Evolutionary conservation across 306 rosid genomes (phyloP).

Genomic region (Mucuna pruriens): DNA sequence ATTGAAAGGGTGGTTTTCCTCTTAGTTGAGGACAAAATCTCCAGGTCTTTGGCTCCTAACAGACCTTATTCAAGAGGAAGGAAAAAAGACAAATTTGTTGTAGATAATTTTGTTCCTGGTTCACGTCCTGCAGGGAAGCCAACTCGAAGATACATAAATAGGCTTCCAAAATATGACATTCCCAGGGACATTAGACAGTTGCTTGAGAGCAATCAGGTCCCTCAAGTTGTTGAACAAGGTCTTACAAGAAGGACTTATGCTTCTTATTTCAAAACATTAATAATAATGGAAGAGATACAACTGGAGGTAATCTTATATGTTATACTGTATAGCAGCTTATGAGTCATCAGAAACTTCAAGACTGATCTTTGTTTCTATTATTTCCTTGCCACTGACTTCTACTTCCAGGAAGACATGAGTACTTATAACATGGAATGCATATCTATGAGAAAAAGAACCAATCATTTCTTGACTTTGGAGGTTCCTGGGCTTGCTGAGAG

Average conservation of each 20-base stretch:
- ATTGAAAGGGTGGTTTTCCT: constrained; percentile 84
- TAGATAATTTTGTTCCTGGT: constrained; percentile 49
- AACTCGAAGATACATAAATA: constrained; percentile 42
- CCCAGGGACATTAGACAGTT: constrained; percentile 59
- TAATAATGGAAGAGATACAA: constrained; percentile 90
- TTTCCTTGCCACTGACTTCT: constrained; percentile 33
- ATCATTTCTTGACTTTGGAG: constrained; percentile 63
- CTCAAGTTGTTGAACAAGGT: constrained; percentile 63
- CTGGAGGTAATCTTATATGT: constrained; percentile 65
- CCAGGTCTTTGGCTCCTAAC: constrained; percentile 67
- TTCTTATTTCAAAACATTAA: constrained; percentile 60
- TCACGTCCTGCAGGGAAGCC: constrained; percentile 50
- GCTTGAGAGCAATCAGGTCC: constrained; percentile 61
- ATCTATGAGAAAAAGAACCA: constrained; percentile 57
- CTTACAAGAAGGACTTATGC: constrained; percentile 56
- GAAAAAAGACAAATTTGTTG: constrained; percentile 60
- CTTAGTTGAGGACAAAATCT: constrained; percentile 81
- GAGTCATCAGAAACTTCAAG: background rate
- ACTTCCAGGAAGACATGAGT: constrained; percentile 84
- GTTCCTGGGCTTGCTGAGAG: constrained; percentile 97
- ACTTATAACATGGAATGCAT: constrained; percentile 69
- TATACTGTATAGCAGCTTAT: background rate
- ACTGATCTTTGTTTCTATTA: constrained; percentile 31
- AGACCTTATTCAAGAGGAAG: constrained; percentile 64
- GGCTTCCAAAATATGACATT: constrained; percentile 75